Conservation (phyloP, 2,329 filamentous ascomycete species). For the Colletotrichum falcatum region DNA sequence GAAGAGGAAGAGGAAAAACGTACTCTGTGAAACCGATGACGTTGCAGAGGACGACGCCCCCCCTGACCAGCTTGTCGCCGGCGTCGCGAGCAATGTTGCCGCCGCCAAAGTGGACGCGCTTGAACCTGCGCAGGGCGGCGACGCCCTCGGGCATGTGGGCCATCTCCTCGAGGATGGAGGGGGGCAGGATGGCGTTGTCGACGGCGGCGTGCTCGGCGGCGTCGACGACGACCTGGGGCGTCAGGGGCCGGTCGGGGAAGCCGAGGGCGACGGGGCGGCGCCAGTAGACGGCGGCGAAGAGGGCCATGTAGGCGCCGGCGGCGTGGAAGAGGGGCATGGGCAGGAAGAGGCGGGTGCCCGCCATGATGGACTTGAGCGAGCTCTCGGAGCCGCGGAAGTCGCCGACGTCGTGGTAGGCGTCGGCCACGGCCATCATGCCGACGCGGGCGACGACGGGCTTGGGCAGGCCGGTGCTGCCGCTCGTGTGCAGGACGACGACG, state of each 20-base stretch:
- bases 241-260: conserved; percentile 50
- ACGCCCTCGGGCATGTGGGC: conserved; percentile 48
- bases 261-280: conserved; percentile 46
- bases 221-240: conserved; percentile 49
- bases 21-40: conserved; percentile 58
- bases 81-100: conserved; percentile 52
- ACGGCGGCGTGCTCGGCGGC: conserved; percentile 46
- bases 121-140: conserved; percentile 49
- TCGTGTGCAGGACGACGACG: conserved; percentile 57
- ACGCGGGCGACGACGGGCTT: conserved; percentile 57
- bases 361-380: conserved; percentile 17
- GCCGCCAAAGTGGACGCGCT: conserved; percentile 52
- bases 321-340: conserved; percentile 56
- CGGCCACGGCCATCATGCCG: conserved; percentile 52
- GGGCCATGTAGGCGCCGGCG: conserved; percentile 47
- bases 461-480: conserved; percentile 59
- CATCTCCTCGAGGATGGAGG: conserved; percentile 59
- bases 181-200: conserved; percentile 50
- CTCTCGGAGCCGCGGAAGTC: conserved; percentile 32
- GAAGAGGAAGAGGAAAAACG: conserved; percentile 15
- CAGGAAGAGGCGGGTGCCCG: conserved; percentile 19
- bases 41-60: conserved; percentile 52
- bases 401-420: conserved; percentile 43
- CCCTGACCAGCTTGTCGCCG: conserved; percentile 53
- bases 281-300: conserved; percentile 49